phyloP scores from a whole-genome alignment of 305 asterid species.

The Fraxinus ornus region DNA sequence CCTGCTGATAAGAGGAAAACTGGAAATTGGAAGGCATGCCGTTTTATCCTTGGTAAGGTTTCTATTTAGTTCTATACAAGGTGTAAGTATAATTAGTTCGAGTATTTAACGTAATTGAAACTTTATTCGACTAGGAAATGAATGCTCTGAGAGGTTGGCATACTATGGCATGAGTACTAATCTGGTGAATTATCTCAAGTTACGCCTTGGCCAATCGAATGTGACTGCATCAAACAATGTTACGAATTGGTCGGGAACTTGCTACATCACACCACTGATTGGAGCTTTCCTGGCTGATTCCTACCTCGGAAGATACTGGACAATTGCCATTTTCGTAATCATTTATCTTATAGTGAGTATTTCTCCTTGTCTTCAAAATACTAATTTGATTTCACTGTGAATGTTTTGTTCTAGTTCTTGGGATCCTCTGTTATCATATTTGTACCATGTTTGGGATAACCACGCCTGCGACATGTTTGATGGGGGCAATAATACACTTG shows the following conservation, averaged over 20 bases:
- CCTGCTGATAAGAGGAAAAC: conserved; percentile 47
- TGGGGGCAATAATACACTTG: not conserved
- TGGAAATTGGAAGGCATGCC: conserved; percentile 47
- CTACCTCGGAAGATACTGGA: conserved; percentile 60
- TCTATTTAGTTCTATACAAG: not conserved
- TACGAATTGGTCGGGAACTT: conserved; percentile 68
- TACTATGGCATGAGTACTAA: conserved; percentile 51
- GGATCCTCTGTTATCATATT: not conserved
- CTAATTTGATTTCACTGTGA: not conserved
- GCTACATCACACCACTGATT: conserved; percentile 63
- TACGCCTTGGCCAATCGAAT: conserved; percentile 29
- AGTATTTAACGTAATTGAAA: not conserved
- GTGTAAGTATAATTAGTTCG: not conserved
- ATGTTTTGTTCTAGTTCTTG: not conserved
- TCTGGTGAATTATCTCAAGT: conserved; percentile 36
- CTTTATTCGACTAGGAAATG: conserved; percentile 27
- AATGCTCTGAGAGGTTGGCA: conserved; percentile 50
- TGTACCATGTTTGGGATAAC: not conserved
- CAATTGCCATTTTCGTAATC: conserved; percentile 54
- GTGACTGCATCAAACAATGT: conserved; percentile 41
- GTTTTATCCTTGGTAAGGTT: conserved; percentile 36
- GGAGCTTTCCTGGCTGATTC: conserved; percentile 77
- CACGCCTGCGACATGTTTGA: not conserved
- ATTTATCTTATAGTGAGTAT: conserved; percentile 50
- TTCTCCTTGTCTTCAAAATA: not conserved